phyloP scores from a whole-genome alignment of 2,329 filamentous ascomycete species.

The Hypoxylon sp. region DNA sequence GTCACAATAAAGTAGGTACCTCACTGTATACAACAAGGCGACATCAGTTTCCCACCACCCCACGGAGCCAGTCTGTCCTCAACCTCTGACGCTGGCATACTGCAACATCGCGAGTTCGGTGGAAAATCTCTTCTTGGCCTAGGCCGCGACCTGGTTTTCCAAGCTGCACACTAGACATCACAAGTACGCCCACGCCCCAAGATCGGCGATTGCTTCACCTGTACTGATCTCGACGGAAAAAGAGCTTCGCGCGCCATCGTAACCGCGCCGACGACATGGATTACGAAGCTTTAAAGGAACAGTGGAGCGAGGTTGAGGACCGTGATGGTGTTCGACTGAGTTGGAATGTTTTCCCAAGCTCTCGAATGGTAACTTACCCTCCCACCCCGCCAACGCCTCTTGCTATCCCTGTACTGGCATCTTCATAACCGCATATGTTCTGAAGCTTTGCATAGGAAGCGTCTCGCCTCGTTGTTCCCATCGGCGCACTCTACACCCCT shows the following conservation, averaged over 20 bases:
- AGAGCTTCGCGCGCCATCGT: conserved; percentile 29
- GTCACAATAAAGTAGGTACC: conserved; percentile 12
- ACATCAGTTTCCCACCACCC: conserved; percentile 32
- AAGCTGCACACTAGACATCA: conserved; percentile 4
- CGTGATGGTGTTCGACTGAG: conserved; percentile 95
- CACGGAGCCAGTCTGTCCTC: conserved; percentile 35
- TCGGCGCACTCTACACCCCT: conserved; percentile 95
- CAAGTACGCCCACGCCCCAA: conserved; percentile 5
- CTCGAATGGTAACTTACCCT: conserved; percentile 82
- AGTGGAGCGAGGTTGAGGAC: conserved; percentile 97
- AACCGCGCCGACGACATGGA: conserved; percentile 73
- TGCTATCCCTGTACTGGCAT: conserved; percentile 7
- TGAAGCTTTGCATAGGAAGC: conserved; percentile 76
- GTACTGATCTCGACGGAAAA: conserved; percentile 24
- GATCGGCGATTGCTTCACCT: conserved; percentile 25
- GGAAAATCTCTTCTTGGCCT: conserved; percentile 1
- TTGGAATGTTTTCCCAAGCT: conserved; percentile 99
- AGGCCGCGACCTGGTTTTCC: not conserved
- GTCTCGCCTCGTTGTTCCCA: conserved; percentile 93
- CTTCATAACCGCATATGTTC: conserved; percentile 42
- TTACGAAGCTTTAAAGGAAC: conserved; percentile 92
- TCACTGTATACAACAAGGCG: conserved; percentile 23
- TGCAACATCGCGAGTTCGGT: conserved; percentile 5
- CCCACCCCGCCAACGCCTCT: conserved; percentile 11
- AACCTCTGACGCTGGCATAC: conserved; percentile 24